Evolutionary conservation across 1,139 yeast species (phyloP).

Genomic region (Saccharomyces hybrid): DNA sequence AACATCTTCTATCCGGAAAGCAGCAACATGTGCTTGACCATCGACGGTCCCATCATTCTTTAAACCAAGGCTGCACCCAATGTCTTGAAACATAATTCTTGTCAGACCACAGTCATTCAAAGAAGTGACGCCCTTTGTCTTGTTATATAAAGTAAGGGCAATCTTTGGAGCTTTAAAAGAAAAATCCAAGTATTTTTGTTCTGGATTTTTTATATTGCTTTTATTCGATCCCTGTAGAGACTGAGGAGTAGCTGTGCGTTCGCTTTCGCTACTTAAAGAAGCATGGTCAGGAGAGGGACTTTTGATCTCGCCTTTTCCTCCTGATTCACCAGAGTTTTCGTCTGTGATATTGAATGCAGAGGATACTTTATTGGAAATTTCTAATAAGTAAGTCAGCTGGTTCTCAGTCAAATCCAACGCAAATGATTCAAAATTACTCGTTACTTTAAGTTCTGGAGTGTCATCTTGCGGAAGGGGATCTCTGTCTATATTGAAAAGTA

Average conservation of each 20-base stretch:
- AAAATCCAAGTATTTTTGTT: slow-evolving; percentile 37
- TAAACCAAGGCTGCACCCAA: slow-evolving; percentile 46
- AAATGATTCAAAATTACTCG: slow-evolving; percentile 60
- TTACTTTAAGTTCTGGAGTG: slow-evolving; percentile 47
- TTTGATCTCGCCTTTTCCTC: background rate
- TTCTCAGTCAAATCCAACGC: slow-evolving; percentile 66
- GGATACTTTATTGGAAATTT: slow-evolving; percentile 51
- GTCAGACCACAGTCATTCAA: slow-evolving; percentile 47
- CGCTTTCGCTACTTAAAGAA: background rate
- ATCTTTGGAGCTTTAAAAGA: slow-evolving; percentile 55
- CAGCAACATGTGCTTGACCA: slow-evolving; percentile 58
- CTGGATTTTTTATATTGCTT: background rate
- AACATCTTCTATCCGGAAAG: slow-evolving; percentile 74
- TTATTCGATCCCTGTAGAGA: background rate
- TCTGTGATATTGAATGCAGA: slow-evolving; percentile 39
- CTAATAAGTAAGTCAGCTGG: slow-evolving; percentile 57
- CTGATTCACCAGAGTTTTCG: background rate
- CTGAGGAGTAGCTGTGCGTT: background rate
- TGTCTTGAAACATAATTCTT: slow-evolving; percentile 55
- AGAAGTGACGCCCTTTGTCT: slow-evolving; percentile 40
- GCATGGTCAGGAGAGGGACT: background rate
- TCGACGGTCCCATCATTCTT: slow-evolving; percentile 49
- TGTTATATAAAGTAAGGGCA: slow-evolving; percentile 56
- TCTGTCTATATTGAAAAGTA: slow-evolving; percentile 55
- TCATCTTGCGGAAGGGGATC: slow-evolving; percentile 38